Conservation (phyloP, 345 rosid genomes). For the Schrenkiella parvula region DNA sequence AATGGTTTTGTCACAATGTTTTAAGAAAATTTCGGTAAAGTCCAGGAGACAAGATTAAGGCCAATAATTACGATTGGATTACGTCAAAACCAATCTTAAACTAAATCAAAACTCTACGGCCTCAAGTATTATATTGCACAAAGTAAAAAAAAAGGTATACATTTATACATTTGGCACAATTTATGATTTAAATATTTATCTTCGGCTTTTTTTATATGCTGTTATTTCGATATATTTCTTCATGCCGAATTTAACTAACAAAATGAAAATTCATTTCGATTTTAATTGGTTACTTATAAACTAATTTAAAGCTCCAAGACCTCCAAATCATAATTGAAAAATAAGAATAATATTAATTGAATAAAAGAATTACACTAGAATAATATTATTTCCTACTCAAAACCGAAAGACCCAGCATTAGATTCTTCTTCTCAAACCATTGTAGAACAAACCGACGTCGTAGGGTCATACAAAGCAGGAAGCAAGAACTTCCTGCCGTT, state of each 20-base stretch:
- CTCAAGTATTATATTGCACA: neutral
- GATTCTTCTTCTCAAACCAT: conserved; percentile 36
- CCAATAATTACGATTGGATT: neutral
- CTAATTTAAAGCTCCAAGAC: neutral
- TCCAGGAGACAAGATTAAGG: neutral
- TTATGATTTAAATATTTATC: neutral
- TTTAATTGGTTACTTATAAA: neutral
- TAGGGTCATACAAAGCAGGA: conserved; percentile 76
- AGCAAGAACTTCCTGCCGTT: conserved; percentile 71
- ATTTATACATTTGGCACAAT: neutral
- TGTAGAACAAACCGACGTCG: conserved; percentile 50
- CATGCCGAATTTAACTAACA: neutral
- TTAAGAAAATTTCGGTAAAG: neutral
- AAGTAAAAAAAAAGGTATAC: neutral
- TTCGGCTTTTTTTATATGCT: too few relatives aligned
- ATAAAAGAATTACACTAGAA: conserved; percentile 29
- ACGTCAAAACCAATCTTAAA: neutral
- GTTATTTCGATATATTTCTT: neutral
- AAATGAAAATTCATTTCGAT: neutral
- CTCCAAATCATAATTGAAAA: neutral
- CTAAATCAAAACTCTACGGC: neutral
- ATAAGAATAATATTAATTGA: conserved; percentile 16
- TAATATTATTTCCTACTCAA: conserved; percentile 20
- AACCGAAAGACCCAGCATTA: neutral
- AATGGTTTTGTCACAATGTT: neutral